Percentiles rank a stretch among this genome's conserved stretches.
Evolutionary conservation across 768 basidiomycete species (phyloP).

Genomic region (Phlebiopsis flavidoalba): DNA sequence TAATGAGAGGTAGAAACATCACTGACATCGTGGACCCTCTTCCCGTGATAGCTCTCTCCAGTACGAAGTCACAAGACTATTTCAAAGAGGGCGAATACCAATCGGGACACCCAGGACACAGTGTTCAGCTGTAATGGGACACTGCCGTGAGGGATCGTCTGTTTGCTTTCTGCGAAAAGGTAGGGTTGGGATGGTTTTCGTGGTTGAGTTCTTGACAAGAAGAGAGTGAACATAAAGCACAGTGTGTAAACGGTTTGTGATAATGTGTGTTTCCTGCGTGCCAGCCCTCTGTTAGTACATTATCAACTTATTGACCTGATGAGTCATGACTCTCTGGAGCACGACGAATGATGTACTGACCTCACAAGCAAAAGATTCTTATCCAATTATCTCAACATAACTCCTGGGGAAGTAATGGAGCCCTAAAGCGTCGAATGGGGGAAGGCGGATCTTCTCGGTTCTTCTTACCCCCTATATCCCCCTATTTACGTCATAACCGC

Average conservation of each 20-base stretch:
- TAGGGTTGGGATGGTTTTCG: constrained; percentile 34
- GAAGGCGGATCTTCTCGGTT: no score
- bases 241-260: constrained; percentile 82
- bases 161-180: constrained; percentile 11
- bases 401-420: constrained; percentile 68
- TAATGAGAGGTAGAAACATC: constrained; percentile 14
- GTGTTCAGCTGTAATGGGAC: constrained; percentile 61
- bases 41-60: constrained; percentile 81
- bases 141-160: constrained; percentile 44
- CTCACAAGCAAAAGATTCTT: constrained; percentile 71
- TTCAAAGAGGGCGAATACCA: constrained; percentile 69
- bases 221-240: constrained; percentile 67
- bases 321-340: no score
- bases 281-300: constrained; percentile 64
- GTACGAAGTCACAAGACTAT: constrained; percentile 70
- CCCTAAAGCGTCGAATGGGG: constrained; percentile 60
- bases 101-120: constrained; percentile 64
- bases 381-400: constrained; percentile 88
- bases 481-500: constrained; percentile 61
- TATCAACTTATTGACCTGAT: constrained; percentile 10
- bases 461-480: constrained; percentile 31
- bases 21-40: constrained; percentile 71
- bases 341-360: no score
- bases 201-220: constrained; percentile 55
- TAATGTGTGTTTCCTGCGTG: constrained; percentile 78